Evolutionary conservation across 1,139 yeast genomes (phyloP).

Genomic region (Hemisphaericaspora xylanilytica): DNA sequence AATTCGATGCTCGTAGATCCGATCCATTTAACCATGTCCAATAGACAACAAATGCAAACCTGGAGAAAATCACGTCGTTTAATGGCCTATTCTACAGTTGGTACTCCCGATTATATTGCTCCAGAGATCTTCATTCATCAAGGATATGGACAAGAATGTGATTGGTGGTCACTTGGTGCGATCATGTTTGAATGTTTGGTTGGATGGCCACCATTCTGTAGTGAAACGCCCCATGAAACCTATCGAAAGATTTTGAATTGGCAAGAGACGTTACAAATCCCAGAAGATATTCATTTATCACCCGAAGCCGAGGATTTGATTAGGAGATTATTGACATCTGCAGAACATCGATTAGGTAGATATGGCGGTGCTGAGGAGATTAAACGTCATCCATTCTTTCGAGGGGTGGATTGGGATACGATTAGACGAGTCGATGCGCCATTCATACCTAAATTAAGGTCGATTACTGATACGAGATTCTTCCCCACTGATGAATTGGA

Average conservation of each 20-base stretch:
- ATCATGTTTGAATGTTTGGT: conserved; percentile 98
- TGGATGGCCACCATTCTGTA: conserved; percentile 99
- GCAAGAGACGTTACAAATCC: conserved; percentile 90
- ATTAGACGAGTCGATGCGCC: conserved; percentile 95
- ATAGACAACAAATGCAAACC: conserved; percentile 95
- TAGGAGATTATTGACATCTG: conserved; percentile 72
- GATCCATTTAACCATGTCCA: conserved; percentile 91
- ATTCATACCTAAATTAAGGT: conserved; percentile 59
- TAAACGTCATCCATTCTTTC: conserved; percentile 87
- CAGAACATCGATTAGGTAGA: conserved; percentile 86
- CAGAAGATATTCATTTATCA: conserved; percentile 91
- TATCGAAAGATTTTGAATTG: conserved; percentile 92
- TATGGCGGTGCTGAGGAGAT: conserved; percentile 93
- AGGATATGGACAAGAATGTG: conserved; percentile 99
- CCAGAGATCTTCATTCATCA: conserved; percentile 96
- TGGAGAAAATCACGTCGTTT: conserved; percentile 95
- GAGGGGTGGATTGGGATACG: conserved; percentile 96
- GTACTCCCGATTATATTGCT: conserved; percentile 98
- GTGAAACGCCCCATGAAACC: conserved; percentile 98
- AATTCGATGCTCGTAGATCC: conserved; percentile 94
- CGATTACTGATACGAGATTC: conserved; percentile 93
- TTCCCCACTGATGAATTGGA: conserved; percentile 98
- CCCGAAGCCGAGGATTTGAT: conserved; percentile 94
- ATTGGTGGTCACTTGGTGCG: conserved; percentile 99
- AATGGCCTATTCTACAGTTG: conserved; percentile 98